Percentiles rank a stretch among this genome's conserved stretches.
Conservation (phyloP, 352 stramenopile genomes). For the Thraustochytrium sp. region DNA sequence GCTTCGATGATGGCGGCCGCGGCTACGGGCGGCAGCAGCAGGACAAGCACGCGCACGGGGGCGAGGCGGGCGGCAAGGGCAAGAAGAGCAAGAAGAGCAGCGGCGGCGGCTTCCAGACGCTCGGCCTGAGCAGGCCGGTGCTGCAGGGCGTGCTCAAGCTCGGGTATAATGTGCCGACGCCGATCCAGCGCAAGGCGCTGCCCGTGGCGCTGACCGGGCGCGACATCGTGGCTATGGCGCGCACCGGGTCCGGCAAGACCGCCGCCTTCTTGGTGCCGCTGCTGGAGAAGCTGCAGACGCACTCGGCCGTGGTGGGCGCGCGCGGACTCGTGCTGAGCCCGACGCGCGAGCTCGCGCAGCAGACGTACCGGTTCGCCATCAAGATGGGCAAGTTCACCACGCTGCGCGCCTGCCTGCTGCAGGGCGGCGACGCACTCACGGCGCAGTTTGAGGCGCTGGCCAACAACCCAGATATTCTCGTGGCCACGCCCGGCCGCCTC, state of each 20-base stretch:
- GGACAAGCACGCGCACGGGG: too few species aligned
- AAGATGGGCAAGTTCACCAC: conserved; percentile 79
- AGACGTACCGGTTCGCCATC: conserved; percentile 80
- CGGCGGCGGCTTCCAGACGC: conserved; percentile 55
- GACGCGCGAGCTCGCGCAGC: conserved; percentile 94
- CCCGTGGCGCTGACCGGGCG: conserved; percentile 89
- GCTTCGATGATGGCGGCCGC: background rate
- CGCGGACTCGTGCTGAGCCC: conserved; percentile 83
- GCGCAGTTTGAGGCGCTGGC: conserved; percentile 92
- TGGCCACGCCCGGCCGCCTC: conserved; percentile 86
- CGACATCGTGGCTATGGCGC: conserved; percentile 96
- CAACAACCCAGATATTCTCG: conserved; percentile 83
- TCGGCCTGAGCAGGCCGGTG: conserved; percentile 55
- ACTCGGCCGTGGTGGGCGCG: conserved; percentile 74
- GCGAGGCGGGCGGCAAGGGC: background rate
- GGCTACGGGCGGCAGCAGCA: too few species aligned
- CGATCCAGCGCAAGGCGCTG: conserved; percentile 96
- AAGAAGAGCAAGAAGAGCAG: conserved; percentile 45
- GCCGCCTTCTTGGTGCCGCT: conserved; percentile 86
- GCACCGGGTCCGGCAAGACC: conserved; percentile 96
- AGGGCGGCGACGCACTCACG: conserved; percentile 96
- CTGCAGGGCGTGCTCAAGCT: conserved; percentile 78
- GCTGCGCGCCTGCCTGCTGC: conserved; percentile 82
- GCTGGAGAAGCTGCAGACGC: conserved; percentile 90
- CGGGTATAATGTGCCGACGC: conserved; percentile 94